Percentiles rank a stretch among this genome's conserved stretches.
Evolutionary conservation across 352 stramenopile species (phyloP).

Genomic region (Globisporangium irregulare): DNA sequence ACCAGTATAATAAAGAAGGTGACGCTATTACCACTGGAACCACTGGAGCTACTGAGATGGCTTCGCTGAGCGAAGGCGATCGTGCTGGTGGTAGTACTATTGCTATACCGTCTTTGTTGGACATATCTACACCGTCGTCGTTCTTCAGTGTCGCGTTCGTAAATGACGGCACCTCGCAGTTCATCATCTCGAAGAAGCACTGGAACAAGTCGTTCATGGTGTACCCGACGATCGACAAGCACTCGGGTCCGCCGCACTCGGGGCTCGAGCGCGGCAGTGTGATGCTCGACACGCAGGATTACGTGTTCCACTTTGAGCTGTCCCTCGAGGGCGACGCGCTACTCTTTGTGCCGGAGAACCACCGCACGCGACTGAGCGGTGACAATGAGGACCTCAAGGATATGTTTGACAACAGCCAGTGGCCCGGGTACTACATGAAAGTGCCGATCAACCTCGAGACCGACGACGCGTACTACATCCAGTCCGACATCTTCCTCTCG

Average conservation of each 20-base stretch:
- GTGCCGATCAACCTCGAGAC: conserved; percentile 65
- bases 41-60: conserved; percentile 9
- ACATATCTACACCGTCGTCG: conserved; percentile 4
- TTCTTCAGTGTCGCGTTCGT: conserved; percentile 49
- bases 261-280: conserved; percentile 50
- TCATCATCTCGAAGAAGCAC: conserved; percentile 50
- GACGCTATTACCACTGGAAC: not conserved
- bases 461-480: conserved; percentile 48
- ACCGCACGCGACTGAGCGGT: conserved; percentile 34
- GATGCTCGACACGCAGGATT: conserved; percentile 56
- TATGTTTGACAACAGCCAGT: conserved; percentile 63
- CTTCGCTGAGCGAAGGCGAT: not conserved
- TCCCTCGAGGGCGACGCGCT: conserved; percentile 32
- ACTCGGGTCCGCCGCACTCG: conserved; percentile 34
- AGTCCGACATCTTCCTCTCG: conserved; percentile 44
- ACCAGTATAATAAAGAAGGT: not conserved
- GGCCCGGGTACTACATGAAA: conserved; percentile 52
- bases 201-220: conserved; percentile 73
- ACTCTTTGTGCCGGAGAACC: conserved; percentile 55
- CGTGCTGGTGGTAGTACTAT: not conserved
- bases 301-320: conserved; percentile 70
- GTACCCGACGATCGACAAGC: conserved; percentile 63
- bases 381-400: conserved; percentile 46
- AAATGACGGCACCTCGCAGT: conserved; percentile 27
- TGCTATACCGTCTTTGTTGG: not conserved